phyloP scores from a whole-genome alignment of 1,284 basidiomycete species.

The Fomitiporia mediterranea region DNA sequence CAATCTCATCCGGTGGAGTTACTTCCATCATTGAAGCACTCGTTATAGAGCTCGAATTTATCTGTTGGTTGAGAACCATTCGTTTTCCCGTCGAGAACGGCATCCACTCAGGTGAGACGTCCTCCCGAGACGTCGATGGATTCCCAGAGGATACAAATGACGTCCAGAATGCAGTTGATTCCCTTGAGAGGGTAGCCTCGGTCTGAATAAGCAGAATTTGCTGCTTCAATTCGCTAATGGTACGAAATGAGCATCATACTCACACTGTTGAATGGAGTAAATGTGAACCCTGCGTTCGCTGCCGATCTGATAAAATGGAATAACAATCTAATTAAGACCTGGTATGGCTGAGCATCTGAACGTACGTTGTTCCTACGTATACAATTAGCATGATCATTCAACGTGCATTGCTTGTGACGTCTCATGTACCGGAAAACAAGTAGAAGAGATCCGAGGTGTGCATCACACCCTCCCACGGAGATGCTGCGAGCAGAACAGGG shows the following conservation, averaged over 20 bases:
- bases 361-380: conserved; percentile 36
- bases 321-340: conserved; percentile 13
- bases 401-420: not conserved
- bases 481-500: conserved; percentile 34
- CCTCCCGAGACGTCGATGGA: conserved; percentile 31
- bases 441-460: conserved; percentile 44
- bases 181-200: conserved; percentile 34
- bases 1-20: conserved; percentile 30
- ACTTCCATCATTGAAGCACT: conserved; percentile 30
- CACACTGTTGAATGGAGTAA: conserved; percentile 37
- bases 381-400: not conserved
- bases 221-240: not conserved
- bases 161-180: conserved; percentile 44
- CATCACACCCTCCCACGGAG: conserved; percentile 38
- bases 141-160: conserved; percentile 36
- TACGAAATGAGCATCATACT: conserved; percentile 19
- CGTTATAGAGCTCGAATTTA: conserved; percentile 1
- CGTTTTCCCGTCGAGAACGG: conserved; percentile 21
- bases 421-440: conserved; percentile 36
- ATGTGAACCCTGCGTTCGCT: conserved; percentile 31
- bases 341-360: not conserved
- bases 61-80: conserved; percentile 26
- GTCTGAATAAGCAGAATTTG: conserved; percentile 28
- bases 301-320: conserved; percentile 19
- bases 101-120: conserved; percentile 33